Evolutionary conservation across 495 filamentous ascomycete genomes (phyloP).

Genomic region (Aspergillus kassunensis): DNA sequence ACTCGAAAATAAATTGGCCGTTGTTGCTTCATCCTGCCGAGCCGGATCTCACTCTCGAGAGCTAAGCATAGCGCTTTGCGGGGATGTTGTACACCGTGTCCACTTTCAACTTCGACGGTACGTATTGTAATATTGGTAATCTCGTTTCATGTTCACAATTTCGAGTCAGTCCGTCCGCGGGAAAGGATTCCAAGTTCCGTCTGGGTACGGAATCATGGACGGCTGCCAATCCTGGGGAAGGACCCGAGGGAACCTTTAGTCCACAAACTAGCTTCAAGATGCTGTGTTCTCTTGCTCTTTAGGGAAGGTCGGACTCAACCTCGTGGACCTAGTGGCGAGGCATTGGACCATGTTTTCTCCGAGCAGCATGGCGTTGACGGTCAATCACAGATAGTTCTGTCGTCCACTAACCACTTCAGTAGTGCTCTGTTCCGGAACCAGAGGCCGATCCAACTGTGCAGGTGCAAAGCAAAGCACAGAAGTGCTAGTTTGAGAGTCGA

Average conservation of each 20-base stretch:
- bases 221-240: constrained; percentile 4
- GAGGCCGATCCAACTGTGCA: constrained; percentile 7
- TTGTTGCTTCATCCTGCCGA: too few relatives aligned
- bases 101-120: constrained; percentile 2
- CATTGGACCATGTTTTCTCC: neutral
- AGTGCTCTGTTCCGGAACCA: neutral
- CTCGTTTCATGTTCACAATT: too few relatives aligned
- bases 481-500: neutral
- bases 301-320: neutral
- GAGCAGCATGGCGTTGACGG: neutral
- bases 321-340: neutral
- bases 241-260: neutral
- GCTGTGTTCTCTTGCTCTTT: constrained; percentile 2
- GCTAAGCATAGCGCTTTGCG: constrained; percentile 17
- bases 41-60: neutral
- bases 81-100: constrained; percentile 17
- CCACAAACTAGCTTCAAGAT: neutral
- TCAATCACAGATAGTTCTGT: neutral
- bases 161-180: neutral
- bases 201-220: too few relatives aligned
- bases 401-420: neutral
- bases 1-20: too few relatives aligned
- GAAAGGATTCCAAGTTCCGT: neutral
- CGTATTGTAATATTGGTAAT: too few relatives aligned
- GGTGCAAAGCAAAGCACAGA: neutral